These are phyloP conservation scores for Paramarasmius palmivorus DNA, from an alignment of 1,284 basidiomycete genomes.

Conservation along the genomic window DNA sequence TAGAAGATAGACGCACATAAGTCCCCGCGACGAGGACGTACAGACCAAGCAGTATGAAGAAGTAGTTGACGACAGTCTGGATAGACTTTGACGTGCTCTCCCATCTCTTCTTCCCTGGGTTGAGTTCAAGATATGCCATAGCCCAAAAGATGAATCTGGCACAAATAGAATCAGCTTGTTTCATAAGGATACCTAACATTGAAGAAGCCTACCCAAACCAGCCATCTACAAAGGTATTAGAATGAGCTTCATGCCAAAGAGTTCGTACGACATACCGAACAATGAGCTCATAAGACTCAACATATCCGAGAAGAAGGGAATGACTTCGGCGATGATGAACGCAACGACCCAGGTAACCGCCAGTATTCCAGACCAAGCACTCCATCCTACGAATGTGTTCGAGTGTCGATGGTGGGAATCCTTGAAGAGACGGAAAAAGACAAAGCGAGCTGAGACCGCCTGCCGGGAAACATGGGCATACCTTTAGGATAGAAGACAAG, in stretches of 20 bases:
- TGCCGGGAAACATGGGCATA: slow-evolving; percentile 14
- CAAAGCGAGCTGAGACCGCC: slow-evolving; percentile 48
- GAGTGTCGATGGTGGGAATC: slow-evolving; percentile 48
- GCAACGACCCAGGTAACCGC: slow-evolving; percentile 56
- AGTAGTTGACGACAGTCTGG: slow-evolving; percentile 42
- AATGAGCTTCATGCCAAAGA: too few relatives aligned
- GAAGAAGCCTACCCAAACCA: slow-evolving; percentile 31
- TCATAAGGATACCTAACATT: neutral
- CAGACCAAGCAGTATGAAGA: slow-evolving; percentile 37
- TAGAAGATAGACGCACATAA: slow-evolving; percentile 42
- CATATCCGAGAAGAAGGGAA: slow-evolving; percentile 51
- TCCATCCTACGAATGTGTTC: slow-evolving; percentile 64
- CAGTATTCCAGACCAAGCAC: slow-evolving; percentile 56
- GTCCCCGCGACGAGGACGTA: slow-evolving; percentile 43
- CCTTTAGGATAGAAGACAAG: neutral
- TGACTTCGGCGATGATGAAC: slow-evolving; percentile 58
- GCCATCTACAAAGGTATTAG: slow-evolving; percentile 23
- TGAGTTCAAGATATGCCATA: slow-evolving; percentile 43
- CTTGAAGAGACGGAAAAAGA: slow-evolving; percentile 52
- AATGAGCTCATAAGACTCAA: slow-evolving; percentile 45
- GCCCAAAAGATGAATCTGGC: slow-evolving; percentile 44
- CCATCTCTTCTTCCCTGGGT: slow-evolving; percentile 39
- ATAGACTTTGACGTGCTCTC: slow-evolving; percentile 29
- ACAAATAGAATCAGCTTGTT: neutral
- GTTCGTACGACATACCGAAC: slow-evolving; percentile 40